Conservation (phyloP, 2,329 filamentous ascomycete genomes). For the Trichoderma lentiforme region DNA sequence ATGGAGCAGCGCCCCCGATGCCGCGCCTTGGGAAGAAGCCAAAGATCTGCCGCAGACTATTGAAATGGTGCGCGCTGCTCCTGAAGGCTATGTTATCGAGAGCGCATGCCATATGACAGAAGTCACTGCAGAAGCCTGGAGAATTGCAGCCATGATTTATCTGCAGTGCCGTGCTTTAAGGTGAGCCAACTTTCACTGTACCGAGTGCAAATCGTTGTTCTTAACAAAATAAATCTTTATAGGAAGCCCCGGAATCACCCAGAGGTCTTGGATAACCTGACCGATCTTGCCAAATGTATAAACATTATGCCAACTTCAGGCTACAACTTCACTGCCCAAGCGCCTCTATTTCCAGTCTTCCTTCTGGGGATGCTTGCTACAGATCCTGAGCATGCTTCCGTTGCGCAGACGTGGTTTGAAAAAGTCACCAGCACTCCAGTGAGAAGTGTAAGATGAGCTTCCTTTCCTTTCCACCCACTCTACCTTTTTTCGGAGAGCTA, state of each 20-base stretch:
- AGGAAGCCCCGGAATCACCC: slow-evolving; percentile 39
- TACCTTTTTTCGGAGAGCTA: not conserved
- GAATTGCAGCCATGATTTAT: slow-evolving; percentile 39
- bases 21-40: slow-evolving; percentile 24
- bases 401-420: slow-evolving; percentile 36
- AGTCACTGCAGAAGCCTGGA: slow-evolving; percentile 42
- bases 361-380: slow-evolving; percentile 39
- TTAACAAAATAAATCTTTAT: slow-evolving; percentile 14
- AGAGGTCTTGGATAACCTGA: slow-evolving; percentile 32
- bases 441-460: slow-evolving; percentile 36
- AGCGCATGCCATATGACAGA: slow-evolving; percentile 37
- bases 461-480: not conserved
- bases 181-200: slow-evolving; percentile 22
- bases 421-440: slow-evolving; percentile 36
- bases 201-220: not conserved
- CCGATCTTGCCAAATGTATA: slow-evolving; percentile 37
- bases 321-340: slow-evolving; percentile 40
- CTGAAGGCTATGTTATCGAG: slow-evolving; percentile 26
- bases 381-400: slow-evolving; percentile 25
- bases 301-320: slow-evolving; percentile 41
- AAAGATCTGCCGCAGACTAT: slow-evolving; percentile 22
- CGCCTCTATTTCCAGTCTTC: slow-evolving; percentile 41
- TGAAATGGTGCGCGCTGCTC: slow-evolving; percentile 30
- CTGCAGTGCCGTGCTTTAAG: slow-evolving; percentile 38
- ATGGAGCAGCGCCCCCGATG: slow-evolving; percentile 33